Conservation (phyloP, 441 rosid species). For the Caryocar brasiliense region DNA sequence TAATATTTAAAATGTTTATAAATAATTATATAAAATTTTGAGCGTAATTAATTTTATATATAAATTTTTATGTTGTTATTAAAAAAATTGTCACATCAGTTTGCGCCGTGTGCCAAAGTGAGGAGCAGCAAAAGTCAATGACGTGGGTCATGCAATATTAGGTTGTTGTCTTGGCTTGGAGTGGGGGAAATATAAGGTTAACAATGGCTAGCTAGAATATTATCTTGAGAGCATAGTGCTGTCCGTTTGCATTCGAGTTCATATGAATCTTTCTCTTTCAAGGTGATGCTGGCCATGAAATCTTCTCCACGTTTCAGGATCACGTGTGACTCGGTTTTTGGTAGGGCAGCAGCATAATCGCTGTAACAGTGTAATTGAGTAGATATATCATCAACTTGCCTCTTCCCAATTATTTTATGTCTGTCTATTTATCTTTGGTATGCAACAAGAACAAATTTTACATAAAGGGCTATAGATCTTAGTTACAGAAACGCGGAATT, state of each 20-base stretch:
- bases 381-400: too few relatives aligned
- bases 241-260: conserved; percentile 16
- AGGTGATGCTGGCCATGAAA: conserved; percentile 13
- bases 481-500: too few relatives aligned
- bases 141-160: conserved; percentile 15
- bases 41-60: neutral
- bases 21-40: too few relatives aligned
- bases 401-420: too few relatives aligned
- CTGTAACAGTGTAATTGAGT: conserved; percentile 6
- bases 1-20: too few relatives aligned
- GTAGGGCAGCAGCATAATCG: conserved; percentile 19
- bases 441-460: too few relatives aligned
- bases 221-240: neutral
- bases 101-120: too few relatives aligned
- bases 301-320: conserved; percentile 4
- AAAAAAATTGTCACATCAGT: too few relatives aligned
- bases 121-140: too few relatives aligned
- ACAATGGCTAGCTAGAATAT: conserved; percentile 10
- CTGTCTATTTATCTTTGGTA: too few relatives aligned
- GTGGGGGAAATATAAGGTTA: conserved; percentile 23
- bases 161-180: conserved; percentile 6
- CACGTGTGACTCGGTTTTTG: conserved; percentile 48
- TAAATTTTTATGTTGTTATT: too few relatives aligned
- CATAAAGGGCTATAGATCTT: too few relatives aligned
- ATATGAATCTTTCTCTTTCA: conserved; percentile 6